Conservation (phyloP, 1,284 basidiomycete species). For the Waitea zeae region DNA sequence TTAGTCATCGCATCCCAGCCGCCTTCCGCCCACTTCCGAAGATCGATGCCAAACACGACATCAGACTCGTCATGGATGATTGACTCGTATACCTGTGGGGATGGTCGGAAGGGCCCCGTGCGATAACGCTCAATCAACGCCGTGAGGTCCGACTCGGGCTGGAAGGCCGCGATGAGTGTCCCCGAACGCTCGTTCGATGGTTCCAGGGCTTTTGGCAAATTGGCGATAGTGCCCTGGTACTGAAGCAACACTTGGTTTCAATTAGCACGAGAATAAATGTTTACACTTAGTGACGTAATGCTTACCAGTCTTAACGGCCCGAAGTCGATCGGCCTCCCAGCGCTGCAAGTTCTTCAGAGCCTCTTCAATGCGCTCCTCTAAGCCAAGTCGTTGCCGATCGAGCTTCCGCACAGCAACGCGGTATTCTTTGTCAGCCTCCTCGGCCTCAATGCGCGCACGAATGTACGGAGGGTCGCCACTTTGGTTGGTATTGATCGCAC, state of each 20-base stretch:
- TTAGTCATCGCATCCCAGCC: slow-evolving; percentile 35
- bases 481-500: slow-evolving; percentile 34
- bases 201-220: slow-evolving; percentile 48
- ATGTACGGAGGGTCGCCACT: slow-evolving; percentile 42
- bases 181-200: slow-evolving; percentile 50
- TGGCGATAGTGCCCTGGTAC: slow-evolving; percentile 63
- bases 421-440: slow-evolving; percentile 62
- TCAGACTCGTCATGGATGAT: slow-evolving; percentile 66
- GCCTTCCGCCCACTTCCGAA: slow-evolving; percentile 74
- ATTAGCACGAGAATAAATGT: slow-evolving; percentile 3
- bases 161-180: slow-evolving; percentile 64
- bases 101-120: slow-evolving; percentile 78
- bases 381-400: slow-evolving; percentile 61
- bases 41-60: slow-evolving; percentile 78
- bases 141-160: slow-evolving; percentile 70
- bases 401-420: slow-evolving; percentile 59
- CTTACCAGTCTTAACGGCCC: slow-evolving; percentile 77
- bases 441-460: slow-evolving; percentile 58
- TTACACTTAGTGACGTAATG: slow-evolving; percentile 26
- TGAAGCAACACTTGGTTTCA: slow-evolving; percentile 76
- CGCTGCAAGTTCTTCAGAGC: slow-evolving; percentile 62
- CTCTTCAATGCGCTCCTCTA: slow-evolving; percentile 78
- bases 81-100: slow-evolving; percentile 71
- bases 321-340: slow-evolving; percentile 73
- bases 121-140: slow-evolving; percentile 80